Evolutionary conservation across 441 rosid genomes (phyloP).

Genomic region (Rhodomyrtus psidioides): DNA sequence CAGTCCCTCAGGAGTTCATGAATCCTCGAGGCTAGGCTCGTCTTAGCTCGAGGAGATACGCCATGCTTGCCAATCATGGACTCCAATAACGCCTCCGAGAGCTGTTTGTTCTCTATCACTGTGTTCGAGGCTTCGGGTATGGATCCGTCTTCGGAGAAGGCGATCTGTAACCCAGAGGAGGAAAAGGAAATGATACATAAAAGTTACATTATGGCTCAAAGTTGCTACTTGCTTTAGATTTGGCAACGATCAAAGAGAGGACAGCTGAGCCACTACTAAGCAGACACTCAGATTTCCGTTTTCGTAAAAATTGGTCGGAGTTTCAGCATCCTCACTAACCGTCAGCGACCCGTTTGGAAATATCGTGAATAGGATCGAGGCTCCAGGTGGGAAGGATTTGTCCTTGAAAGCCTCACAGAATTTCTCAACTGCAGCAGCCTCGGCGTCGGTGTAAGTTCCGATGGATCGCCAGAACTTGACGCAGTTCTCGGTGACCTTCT

Average conservation of each 20-base stretch:
- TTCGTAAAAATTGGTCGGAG: not conserved
- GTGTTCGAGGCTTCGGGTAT: slow-evolving; percentile 36
- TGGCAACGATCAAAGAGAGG: not conserved
- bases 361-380: slow-evolving; percentile 69
- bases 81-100: slow-evolving; percentile 54
- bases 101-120: slow-evolving; percentile 53
- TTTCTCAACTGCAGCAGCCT: slow-evolving; percentile 64
- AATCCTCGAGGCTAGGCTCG: slow-evolving; percentile 41
- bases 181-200: not conserved
- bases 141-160: slow-evolving; percentile 42
- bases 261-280: not conserved
- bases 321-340: slow-evolving; percentile 18
- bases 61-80: slow-evolving; percentile 66
- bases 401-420: slow-evolving; percentile 52
- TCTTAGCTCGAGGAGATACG: slow-evolving; percentile 45
- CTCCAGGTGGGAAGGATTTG: slow-evolving; percentile 56
- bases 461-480: slow-evolving; percentile 57
- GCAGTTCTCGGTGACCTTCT: slow-evolving; percentile 77
- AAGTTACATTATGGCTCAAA: not conserved
- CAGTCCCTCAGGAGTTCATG: slow-evolving; percentile 18
- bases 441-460: slow-evolving; percentile 62
- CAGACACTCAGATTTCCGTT: not conserved
- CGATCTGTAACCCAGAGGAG: slow-evolving; percentile 24
- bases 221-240: not conserved
- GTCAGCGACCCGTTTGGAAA: slow-evolving; percentile 44